A percentile compares a stretch with the other conserved stretches of the same genome.
These are phyloP conservation scores for Smallanthus sonchifolius DNA, from an alignment of 129 eudicot species.

Conservation along the genomic window DNA sequence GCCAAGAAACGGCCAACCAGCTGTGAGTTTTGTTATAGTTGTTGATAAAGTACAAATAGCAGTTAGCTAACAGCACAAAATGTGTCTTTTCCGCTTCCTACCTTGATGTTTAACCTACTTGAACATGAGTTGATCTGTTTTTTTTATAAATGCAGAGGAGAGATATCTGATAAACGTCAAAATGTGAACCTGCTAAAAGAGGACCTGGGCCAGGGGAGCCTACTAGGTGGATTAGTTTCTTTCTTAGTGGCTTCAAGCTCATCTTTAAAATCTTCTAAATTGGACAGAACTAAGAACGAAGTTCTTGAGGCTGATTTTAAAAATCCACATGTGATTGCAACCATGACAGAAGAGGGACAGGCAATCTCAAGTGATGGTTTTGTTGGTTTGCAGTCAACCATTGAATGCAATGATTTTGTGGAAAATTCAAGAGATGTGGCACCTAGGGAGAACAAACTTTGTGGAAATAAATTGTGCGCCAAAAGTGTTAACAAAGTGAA, in stretches of 20 bases:
- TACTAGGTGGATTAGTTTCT: constrained; percentile 32
- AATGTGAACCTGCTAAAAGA: constrained; percentile 51
- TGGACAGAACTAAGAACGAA: background rate
- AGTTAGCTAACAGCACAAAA: too few species aligned
- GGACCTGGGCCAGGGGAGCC: constrained; percentile 37
- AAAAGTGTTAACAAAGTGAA: background rate
- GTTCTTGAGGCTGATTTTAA: background rate
- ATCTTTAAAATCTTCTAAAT: background rate
- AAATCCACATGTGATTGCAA: background rate
- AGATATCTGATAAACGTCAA: constrained; percentile 51
- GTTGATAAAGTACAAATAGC: too few species aligned
- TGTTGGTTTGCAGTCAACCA: background rate
- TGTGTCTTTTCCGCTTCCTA: too few species aligned
- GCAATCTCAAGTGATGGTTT: background rate
- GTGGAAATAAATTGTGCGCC: background rate
- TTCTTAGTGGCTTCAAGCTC: background rate
- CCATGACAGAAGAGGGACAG: too few species aligned
- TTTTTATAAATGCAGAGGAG: constrained; percentile 45
- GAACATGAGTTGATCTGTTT: too few species aligned
- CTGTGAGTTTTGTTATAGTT: too few species aligned
- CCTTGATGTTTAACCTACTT: too few species aligned
- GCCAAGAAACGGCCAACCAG: too few species aligned
- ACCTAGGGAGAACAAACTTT: background rate
- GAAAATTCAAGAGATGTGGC: background rate
- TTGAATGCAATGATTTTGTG: background rate